Conservation (phyloP, 495 filamentous ascomycete species). For the Daldinia caldariorum region DNA sequence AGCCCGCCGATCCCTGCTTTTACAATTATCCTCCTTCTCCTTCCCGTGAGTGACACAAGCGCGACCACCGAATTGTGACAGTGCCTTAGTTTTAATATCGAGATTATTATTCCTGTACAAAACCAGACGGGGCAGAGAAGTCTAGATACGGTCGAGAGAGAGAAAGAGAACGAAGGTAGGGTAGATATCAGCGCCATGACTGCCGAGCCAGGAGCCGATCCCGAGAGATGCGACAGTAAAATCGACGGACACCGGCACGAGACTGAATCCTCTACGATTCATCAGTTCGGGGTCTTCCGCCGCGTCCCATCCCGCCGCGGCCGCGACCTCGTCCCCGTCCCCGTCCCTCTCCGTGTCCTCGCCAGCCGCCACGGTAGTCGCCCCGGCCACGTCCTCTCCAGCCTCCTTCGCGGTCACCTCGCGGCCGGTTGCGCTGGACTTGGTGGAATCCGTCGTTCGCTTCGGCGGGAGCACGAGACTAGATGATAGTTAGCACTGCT, state of each 20-base stretch:
- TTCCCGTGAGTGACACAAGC: slow-evolving; percentile 18
- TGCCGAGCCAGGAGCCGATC: slow-evolving; percentile 33
- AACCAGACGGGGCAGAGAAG: slow-evolving; percentile 11
- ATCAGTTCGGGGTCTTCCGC: slow-evolving; percentile 46
- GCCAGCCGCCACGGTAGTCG: slow-evolving; percentile 65
- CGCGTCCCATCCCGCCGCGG: slow-evolving; percentile 30
- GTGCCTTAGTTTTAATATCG: slow-evolving; percentile 5
- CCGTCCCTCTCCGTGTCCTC: slow-evolving; percentile 54
- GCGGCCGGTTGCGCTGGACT: slow-evolving; percentile 67
- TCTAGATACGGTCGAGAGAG: slow-evolving; percentile 11
- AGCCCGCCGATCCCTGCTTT: slow-evolving; percentile 16
- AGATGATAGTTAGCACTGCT: slow-evolving; percentile 26
- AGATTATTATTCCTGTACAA: slow-evolving; percentile 18
- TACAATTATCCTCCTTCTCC: slow-evolving; percentile 12
- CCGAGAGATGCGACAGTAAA: slow-evolving; percentile 35
- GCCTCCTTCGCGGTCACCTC: slow-evolving; percentile 62
- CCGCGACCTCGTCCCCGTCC: slow-evolving; percentile 29
- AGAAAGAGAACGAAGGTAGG: not conserved
- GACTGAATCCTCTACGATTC: slow-evolving; percentile 52
- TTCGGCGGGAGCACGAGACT: slow-evolving; percentile 48
- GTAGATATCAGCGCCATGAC: slow-evolving; percentile 29
- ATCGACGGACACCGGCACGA: slow-evolving; percentile 33
- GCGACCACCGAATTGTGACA: slow-evolving; percentile 6
- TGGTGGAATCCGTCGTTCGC: slow-evolving; percentile 75
- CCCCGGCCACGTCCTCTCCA: slow-evolving; percentile 64